These are phyloP conservation scores for Aethionema arabicum DNA, from an alignment of 345 rosid species.

Conservation along the genomic window DNA sequence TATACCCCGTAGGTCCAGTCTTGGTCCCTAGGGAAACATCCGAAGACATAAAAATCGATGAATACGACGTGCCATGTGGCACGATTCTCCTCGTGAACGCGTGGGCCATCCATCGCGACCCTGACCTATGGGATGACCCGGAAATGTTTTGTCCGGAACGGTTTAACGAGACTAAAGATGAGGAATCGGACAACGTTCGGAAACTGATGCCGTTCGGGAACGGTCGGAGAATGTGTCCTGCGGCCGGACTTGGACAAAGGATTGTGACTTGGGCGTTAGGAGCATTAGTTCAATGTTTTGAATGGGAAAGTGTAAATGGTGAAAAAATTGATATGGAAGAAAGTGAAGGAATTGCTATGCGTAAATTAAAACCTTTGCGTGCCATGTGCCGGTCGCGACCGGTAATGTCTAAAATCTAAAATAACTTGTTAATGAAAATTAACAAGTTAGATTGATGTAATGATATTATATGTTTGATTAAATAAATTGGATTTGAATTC, in stretches of 20 bases:
- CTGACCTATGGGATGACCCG: not conserved
- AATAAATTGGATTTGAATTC: no score
- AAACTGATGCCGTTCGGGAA: conserved; percentile 2
- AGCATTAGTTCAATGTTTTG: conserved; percentile 39
- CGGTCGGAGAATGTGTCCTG: conserved; percentile 14
- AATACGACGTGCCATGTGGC: not conserved
- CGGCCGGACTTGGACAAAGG: conserved; percentile 18
- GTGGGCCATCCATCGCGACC: no score
- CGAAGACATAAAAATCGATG: no score
- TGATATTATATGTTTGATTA: no score
- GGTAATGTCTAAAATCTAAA: conserved; percentile 16
- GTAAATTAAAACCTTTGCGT: conserved; percentile 18
- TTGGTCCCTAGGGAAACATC: no score
- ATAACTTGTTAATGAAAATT: no score
- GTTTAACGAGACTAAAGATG: not conserved
- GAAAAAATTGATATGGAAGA: conserved; percentile 27
- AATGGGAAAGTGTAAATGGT: conserved; percentile 18
- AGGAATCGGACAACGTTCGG: conserved; percentile 25
- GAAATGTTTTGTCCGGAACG: not conserved
- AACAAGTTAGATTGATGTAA: no score
- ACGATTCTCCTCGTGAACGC: not conserved
- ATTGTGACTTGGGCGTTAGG: conserved; percentile 34
- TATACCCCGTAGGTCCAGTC: no score
- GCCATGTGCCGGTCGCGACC: conserved; percentile 25
- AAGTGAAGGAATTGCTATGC: conserved; percentile 26